These are phyloP conservation scores for Nitzschia sp. DNA, from an alignment of 108 stramenopile species.

Conservation along the genomic window DNA sequence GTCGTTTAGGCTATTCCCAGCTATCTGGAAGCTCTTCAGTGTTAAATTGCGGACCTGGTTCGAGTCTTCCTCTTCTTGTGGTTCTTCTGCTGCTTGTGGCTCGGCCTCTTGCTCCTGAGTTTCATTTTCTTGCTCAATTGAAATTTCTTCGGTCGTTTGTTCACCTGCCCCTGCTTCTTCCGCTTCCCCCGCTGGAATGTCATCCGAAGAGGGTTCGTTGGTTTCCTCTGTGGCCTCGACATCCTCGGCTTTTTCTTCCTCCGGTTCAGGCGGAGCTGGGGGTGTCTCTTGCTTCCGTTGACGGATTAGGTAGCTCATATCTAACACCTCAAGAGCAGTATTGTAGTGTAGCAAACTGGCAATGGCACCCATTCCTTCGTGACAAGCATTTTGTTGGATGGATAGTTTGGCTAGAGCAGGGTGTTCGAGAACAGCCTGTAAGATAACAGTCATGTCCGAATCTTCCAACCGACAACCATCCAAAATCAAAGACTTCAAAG, in stretches of 20 bases:
- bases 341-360: conserved; percentile 28
- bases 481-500: conserved; percentile 12
- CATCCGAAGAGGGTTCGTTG: neutral
- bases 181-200: neutral
- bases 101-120: neutral
- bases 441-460: conserved; percentile 12
- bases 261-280: neutral
- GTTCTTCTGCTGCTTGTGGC: neutral
- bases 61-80: neutral
- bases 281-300: conserved; percentile 11
- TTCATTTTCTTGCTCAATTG: neutral
- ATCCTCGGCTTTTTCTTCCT: neutral
- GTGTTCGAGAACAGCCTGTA: conserved; percentile 15
- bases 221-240: neutral
- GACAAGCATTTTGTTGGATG: conserved; percentile 27
- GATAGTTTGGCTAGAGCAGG: conserved; percentile 13
- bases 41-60: conserved; percentile 19
- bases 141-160: neutral
- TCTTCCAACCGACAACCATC: conserved; percentile 28
- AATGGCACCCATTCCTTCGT: conserved; percentile 25
- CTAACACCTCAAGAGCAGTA: conserved; percentile 18
- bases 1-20: conserved; percentile 30
- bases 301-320: conserved; percentile 37
- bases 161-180: neutral
- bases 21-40: conserved; percentile 24